phyloP scores from a whole-genome alignment of 2,329 filamentous ascomycete species.

The Cyphellophora attinorum region DNA sequence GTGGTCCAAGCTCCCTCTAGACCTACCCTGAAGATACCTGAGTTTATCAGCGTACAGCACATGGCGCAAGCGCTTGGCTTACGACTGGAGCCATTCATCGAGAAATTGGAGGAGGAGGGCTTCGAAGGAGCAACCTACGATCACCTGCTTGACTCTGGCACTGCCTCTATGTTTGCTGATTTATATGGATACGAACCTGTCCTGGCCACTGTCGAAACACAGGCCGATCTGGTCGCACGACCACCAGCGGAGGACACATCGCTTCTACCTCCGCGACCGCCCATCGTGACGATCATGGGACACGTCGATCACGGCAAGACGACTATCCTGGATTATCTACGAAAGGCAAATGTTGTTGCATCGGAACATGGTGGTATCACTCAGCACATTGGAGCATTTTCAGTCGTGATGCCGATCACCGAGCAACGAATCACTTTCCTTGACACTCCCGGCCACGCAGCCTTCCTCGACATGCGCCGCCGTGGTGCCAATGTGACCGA shows the following conservation, averaged over 20 bases:
- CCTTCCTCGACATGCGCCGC: slow-evolving; percentile 91
- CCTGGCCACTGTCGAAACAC: slow-evolving; percentile 52
- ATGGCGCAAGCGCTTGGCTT: slow-evolving; percentile 68
- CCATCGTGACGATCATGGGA: slow-evolving; percentile 98
- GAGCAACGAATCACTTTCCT: slow-evolving; percentile 92
- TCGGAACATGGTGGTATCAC: slow-evolving; percentile 95
- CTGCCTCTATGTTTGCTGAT: slow-evolving; percentile 77
- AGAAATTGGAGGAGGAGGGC: slow-evolving; percentile 71
- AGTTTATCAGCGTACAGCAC: slow-evolving; percentile 83
- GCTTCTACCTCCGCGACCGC: slow-evolving; percentile 62
- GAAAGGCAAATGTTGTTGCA: slow-evolving; percentile 84
- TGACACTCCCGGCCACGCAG: slow-evolving; percentile 91
- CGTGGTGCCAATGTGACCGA: slow-evolving; percentile 93
- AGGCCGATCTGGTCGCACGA: slow-evolving; percentile 61
- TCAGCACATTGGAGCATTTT: slow-evolving; percentile 96
- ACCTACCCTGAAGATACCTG: slow-evolving; percentile 66
- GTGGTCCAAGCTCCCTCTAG: slow-evolving; percentile 29
- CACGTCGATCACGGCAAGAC: slow-evolving; percentile 99
- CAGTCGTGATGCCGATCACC: slow-evolving; percentile 66
- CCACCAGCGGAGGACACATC: slow-evolving; percentile 61
- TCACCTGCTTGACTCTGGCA: slow-evolving; percentile 83
- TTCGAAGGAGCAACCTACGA: slow-evolving; percentile 78
- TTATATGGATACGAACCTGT: slow-evolving; percentile 89
- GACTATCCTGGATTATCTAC: slow-evolving; percentile 84
- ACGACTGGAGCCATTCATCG: slow-evolving; percentile 59